Base-by-base conservation (phyloP, 495 filamentous ascomycete genomes). In the Trichoderma orchidacearum region DNA sequence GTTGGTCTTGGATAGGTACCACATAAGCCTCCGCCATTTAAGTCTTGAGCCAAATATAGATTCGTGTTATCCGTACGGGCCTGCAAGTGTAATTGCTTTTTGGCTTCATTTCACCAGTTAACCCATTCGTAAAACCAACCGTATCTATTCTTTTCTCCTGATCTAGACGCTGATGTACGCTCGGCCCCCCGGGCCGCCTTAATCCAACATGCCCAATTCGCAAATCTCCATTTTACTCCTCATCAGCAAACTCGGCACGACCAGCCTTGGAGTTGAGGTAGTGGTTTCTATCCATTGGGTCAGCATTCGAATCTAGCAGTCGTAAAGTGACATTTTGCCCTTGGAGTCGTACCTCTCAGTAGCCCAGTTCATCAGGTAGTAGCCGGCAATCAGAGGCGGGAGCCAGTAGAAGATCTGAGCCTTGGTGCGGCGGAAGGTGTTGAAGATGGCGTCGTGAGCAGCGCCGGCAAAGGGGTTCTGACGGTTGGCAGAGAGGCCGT, bases 261-360 rank as follows among this genome's bases (percentile, higher is more conserved):
- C 90, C 90, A 38, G 79, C 77, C 81, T 96, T 96, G 64, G 87
- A 93, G 80, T 94, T 93, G 62, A 93, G 77, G 75, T 85, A 93
- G 65, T 94, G 80, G 76, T 96, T 96, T 70, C 90, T 95, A 62
- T 13, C n/a, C 5, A 5, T 12, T 32, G 52, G 55, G 61, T 64
- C 41, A 69, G 58, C 45, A 60, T 35, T 54, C 41, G 18, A 5
- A 31, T n/a, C 18, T 25, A n/a, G 31, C 21, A 2, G 5, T 23
- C 4, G 12, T 0, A 59, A n/a, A n/a, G 17, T 9, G 0, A 50
- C 32, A 55, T 18, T 45, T 9, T 18, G 32, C 12, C 32, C n/a
- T n/a, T n/a, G n/a, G 45, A 17, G 15, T 36, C 29, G 25, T 23
- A 94, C 90, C 82, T 78, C 67, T 89, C 82, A 66, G 81, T 80